These are phyloP conservation scores for Plantago lanceolata DNA, from an alignment of 305 asterid genomes.

Conservation along the genomic window DNA sequence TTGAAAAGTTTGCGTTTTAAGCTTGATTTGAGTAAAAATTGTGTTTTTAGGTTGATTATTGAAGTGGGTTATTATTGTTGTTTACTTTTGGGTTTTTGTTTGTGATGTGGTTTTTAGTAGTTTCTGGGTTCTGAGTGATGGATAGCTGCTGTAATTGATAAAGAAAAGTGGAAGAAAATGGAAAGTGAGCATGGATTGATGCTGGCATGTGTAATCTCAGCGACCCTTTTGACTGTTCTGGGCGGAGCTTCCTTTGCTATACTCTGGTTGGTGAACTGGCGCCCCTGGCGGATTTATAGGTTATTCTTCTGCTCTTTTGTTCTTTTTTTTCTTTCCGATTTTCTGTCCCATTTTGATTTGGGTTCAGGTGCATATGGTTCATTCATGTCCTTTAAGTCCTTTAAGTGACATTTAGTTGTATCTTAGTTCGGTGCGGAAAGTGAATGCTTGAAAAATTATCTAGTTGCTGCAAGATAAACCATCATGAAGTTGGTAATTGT, in stretches of 20 bases:
- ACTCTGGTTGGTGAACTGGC: constrained; percentile 98
- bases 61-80: neutral
- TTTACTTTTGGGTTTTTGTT: too few species aligned
- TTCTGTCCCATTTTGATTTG: too few species aligned
- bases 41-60: too few species aligned
- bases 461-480: too few species aligned
- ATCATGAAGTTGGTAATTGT: too few species aligned
- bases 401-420: neutral
- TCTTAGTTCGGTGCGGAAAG: constrained; percentile 8
- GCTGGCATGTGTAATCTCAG: constrained; percentile 82
- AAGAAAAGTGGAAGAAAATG: constrained; percentile 55
- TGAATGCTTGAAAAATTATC: constrained; percentile 2
- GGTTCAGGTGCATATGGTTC: too few species aligned
- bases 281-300: constrained; percentile 99
- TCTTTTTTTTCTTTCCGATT: too few species aligned
- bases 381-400: too few species aligned
- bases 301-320: too few species aligned
- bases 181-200: constrained; percentile 66
- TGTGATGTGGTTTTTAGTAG: too few species aligned
- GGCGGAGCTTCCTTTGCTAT: constrained; percentile 76
- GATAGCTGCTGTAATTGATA: constrained; percentile 32
- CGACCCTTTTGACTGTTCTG: constrained; percentile 71
- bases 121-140: too few species aligned
- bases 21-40: too few species aligned
- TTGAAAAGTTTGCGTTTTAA: neutral